phyloP scores from a whole-genome alignment of 2,329 filamentous ascomycete genomes.

The Daldinia sp. region DNA sequence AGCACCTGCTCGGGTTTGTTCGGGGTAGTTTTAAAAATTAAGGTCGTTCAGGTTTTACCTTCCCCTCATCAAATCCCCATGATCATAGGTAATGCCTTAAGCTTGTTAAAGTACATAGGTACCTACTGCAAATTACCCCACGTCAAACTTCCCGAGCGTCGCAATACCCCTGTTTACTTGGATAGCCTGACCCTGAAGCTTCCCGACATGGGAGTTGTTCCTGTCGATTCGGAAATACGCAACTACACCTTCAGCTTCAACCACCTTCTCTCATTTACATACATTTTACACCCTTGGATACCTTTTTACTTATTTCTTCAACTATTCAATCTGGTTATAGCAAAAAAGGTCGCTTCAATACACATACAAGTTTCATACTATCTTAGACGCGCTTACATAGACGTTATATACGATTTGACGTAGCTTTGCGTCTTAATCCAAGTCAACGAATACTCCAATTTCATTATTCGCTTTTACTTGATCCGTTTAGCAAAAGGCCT shows the following conservation, averaged over 20 bases:
- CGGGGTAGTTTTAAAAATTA: too few relatives aligned
- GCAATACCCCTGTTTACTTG: slow-evolving; percentile 22
- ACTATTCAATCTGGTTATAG: background rate
- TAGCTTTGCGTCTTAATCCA: slow-evolving; percentile 12
- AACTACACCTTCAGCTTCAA: slow-evolving; percentile 12
- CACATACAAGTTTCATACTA: background rate
- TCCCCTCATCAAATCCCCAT: slow-evolving; percentile 20
- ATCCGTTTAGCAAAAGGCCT: background rate
- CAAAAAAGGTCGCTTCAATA: background rate
- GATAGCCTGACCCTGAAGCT: slow-evolving; percentile 11
- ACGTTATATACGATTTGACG: slow-evolving; percentile 15
- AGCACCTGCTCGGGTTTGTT: background rate
- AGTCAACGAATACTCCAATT: background rate
- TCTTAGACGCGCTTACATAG: background rate
- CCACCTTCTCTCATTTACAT: background rate
- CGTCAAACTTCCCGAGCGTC: slow-evolving; percentile 20
- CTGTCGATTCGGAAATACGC: slow-evolving; percentile 28
- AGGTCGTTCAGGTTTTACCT: background rate
- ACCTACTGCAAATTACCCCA: too few relatives aligned
- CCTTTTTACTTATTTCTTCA: background rate
- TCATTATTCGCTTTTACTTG: background rate
- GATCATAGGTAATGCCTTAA: background rate
- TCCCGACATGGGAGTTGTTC: slow-evolving; percentile 21
- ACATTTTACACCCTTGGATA: too few relatives aligned
- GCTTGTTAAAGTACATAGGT: background rate